A percentile compares a stretch with the other conserved stretches of the same genome.
Evolutionary conservation across 2,329 filamentous ascomycete species (phyloP).

Genomic region (Aureobasidium sp.): DNA sequence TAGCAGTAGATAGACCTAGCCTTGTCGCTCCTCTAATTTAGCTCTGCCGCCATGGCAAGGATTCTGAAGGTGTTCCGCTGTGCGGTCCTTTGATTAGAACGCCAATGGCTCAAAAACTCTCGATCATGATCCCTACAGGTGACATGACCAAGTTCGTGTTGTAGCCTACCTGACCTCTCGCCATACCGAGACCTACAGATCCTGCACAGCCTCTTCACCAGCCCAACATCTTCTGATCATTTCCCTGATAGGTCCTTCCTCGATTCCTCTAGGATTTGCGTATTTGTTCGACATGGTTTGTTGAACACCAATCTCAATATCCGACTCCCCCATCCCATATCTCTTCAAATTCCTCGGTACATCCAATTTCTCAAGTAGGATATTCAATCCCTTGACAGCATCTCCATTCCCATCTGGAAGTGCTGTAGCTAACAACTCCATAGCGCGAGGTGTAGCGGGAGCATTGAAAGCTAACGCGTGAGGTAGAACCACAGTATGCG

Average conservation of each 20-base stretch:
- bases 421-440: slow-evolving; percentile 58
- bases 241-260: slow-evolving; percentile 59
- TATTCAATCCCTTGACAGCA: slow-evolving; percentile 63
- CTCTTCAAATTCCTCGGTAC: slow-evolving; percentile 61
- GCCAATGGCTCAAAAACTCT: no score
- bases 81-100: no score
- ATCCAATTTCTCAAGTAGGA: slow-evolving; percentile 58
- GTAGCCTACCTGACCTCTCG: no score
- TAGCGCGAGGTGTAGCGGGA: slow-evolving; percentile 57
- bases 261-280: slow-evolving; percentile 63
- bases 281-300: slow-evolving; percentile 66
- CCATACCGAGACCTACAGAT: no score
- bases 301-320: slow-evolving; percentile 66
- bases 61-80: no score
- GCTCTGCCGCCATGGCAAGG: no score
- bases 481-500: slow-evolving; percentile 69
- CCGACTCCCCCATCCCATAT: slow-evolving; percentile 66
- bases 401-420: slow-evolving; percentile 66
- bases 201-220: no score
- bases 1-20: no score
- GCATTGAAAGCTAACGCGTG: slow-evolving; percentile 71
- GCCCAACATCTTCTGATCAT: slow-evolving; percentile 67
- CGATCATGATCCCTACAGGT: no score
- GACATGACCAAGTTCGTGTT: no score
- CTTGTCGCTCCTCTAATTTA: no score